Base-by-base conservation (phyloP, 1,284 basidiomycete genomes). In the Tausonia pullulans region DNA sequence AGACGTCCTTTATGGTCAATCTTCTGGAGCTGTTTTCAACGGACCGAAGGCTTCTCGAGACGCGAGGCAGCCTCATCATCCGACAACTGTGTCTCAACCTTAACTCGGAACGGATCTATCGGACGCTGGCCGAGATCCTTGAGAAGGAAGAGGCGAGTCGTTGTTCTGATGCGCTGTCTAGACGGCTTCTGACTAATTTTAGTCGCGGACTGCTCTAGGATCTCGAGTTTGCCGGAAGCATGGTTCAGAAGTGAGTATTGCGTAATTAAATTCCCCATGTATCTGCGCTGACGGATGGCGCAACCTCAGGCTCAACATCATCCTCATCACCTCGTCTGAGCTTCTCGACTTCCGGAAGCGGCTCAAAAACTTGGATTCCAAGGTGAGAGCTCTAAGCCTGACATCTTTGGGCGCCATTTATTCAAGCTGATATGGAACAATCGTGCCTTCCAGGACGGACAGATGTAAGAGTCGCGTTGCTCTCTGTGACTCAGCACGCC, bases 271-370 rank as follows among this genome's bases (percentile, higher is more conserved):
- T 41, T 11, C 11, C 54, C 43, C 51, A 39, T 16, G 14, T 48
- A 6, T 27, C 43, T 41, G 49, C 44, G 58, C 10, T 60, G 3
- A 67, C 93, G 87, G 95, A 98, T 74, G 81, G 98, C 59, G 95
- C 98, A 74, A 98, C 98, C 74, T 93, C 94, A 98, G 98, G 76
- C 80, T 99, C 60, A 97, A 93, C 73, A 86, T 96, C 74, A 98
- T 98, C 70, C 81, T 99, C 66, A 94, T 97, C 69, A 98, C 95
- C 3, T 94, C 93, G 6, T 93, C 93, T 0, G 95, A 99, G 74
- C 80, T 99, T 5, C 83, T 87, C 4, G 95, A 98, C 69, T 97
- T 98, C 77, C 82, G 96, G 65, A 88, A 89, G 73, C 81, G 93
- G 64, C 78, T 99, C 64, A 96, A 95, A 76, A 95, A 87, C 70